Conservation (phyloP, 768 basidiomycete species). For the Hygrocybe punicea region DNA sequence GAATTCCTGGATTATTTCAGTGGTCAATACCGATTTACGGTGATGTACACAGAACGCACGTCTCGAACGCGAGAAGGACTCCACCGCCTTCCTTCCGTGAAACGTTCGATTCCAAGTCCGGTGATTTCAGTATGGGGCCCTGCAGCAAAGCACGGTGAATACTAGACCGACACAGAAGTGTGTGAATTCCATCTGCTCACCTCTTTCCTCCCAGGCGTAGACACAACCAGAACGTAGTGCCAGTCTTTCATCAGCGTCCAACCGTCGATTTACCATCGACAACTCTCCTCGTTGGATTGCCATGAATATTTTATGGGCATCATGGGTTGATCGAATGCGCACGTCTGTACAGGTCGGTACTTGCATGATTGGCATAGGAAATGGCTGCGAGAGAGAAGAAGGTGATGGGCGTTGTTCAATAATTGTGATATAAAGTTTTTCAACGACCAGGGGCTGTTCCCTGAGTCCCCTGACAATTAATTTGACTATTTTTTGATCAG, state of each 20-base stretch:
- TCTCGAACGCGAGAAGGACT: constrained; percentile 81
- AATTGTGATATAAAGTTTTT: not conserved
- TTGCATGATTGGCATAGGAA: constrained; percentile 45
- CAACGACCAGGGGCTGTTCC: not conserved
- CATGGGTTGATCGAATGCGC: constrained; percentile 72
- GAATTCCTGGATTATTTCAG: constrained; percentile 55
- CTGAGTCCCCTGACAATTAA: constrained; percentile 1
- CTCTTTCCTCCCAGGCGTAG: constrained; percentile 45
- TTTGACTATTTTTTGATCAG: constrained; percentile 5
- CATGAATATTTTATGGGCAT: constrained; percentile 79
- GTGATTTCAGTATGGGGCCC: constrained; percentile 71
- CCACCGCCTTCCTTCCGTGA: constrained; percentile 74
- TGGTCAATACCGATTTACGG: not conserved
- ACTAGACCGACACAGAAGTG: not conserved
- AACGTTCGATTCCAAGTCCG: constrained; percentile 78
- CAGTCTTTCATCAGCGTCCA: constrained; percentile 72
- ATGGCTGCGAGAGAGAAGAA: not conserved
- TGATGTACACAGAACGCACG: constrained; percentile 40
- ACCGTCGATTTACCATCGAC: constrained; percentile 69
- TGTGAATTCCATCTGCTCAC: not conserved
- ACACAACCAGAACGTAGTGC: constrained; percentile 52
- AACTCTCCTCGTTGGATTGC: constrained; percentile 61
- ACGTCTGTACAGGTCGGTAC: constrained; percentile 68
- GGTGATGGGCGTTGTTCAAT: not conserved
- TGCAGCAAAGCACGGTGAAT: not conserved